Conservation (phyloP, 345 rosid genomes). For the Turritis glabra region DNA sequence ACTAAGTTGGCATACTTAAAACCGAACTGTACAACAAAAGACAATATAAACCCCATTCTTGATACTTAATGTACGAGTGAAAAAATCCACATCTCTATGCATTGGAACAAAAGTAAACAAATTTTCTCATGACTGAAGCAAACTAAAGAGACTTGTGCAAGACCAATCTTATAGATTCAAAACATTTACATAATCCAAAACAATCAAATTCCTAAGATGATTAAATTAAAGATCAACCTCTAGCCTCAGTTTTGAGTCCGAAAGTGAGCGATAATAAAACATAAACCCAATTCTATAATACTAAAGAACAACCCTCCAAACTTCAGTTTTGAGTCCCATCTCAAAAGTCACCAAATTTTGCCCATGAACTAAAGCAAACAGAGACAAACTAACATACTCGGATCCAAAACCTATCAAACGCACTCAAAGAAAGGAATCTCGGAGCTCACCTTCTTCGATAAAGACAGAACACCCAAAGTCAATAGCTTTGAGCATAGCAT, state of each 20-base stretch:
- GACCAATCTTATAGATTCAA: background rate
- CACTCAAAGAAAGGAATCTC: background rate
- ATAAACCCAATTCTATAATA: too few relatives aligned
- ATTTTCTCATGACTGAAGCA: background rate
- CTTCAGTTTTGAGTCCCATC: too few relatives aligned
- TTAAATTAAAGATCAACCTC: background rate
- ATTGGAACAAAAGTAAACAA: background rate
- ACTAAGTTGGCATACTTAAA: background rate
- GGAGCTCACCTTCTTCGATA: conserved; percentile 67
- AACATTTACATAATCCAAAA: background rate
- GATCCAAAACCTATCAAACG: background rate
- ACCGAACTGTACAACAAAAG: too few relatives aligned
- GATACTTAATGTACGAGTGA: background rate
- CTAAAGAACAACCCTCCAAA: too few relatives aligned
- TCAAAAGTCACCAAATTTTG: too few relatives aligned
- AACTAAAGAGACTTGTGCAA: background rate
- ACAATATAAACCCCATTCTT: background rate
- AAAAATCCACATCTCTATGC: background rate
- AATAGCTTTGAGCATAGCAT: conserved; percentile 68
- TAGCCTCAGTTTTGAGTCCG: background rate
- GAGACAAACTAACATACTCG: too few relatives aligned
- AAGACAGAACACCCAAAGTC: conserved; percentile 83
- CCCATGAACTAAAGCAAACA: too few relatives aligned
- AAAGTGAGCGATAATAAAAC: too few relatives aligned
- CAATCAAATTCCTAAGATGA: background rate